Evolutionary conservation across 768 basidiomycete genomes (phyloP).

Genomic region (Neoboletus brunneissimus): DNA sequence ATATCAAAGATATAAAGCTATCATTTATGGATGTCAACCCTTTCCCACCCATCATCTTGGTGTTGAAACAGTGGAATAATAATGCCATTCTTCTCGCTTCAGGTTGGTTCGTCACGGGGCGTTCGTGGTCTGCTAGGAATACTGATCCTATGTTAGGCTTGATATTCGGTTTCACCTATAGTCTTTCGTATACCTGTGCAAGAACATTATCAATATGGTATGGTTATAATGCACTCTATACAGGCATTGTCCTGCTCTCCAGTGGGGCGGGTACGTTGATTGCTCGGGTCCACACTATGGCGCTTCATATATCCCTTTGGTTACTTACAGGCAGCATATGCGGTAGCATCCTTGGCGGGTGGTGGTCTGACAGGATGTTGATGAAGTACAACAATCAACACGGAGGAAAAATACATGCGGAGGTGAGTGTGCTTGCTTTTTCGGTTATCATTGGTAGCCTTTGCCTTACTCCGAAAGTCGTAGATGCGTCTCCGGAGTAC

Average conservation of each 20-base stretch:
- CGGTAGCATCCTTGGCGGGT: constrained; percentile 58
- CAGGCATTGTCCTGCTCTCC: constrained; percentile 73
- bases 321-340: constrained; percentile 42
- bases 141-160: constrained; percentile 43
- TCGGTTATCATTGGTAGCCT: not conserved
- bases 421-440: constrained; percentile 43
- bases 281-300: not conserved
- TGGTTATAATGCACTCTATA: constrained; percentile 62
- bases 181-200: constrained; percentile 71
- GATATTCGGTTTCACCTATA: constrained; percentile 69
- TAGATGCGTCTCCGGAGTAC: constrained; percentile 76
- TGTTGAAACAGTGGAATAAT: constrained; percentile 66
- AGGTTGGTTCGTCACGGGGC: constrained; percentile 9
- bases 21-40: constrained; percentile 73
- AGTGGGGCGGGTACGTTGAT: constrained; percentile 60
- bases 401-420: constrained; percentile 51
- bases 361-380: constrained; percentile 53
- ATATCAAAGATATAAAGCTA: constrained; percentile 42
- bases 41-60: constrained; percentile 54
- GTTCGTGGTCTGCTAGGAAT: not conserved
- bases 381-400: constrained; percentile 39
- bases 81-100: constrained; percentile 47
- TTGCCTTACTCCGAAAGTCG: not conserved
- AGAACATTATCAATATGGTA: constrained; percentile 66
- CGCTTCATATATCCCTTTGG: not conserved